Evolutionary conservation across 2,329 filamentous ascomycete genomes (phyloP).

Genomic region (Colletotrichum destructivum): DNA sequence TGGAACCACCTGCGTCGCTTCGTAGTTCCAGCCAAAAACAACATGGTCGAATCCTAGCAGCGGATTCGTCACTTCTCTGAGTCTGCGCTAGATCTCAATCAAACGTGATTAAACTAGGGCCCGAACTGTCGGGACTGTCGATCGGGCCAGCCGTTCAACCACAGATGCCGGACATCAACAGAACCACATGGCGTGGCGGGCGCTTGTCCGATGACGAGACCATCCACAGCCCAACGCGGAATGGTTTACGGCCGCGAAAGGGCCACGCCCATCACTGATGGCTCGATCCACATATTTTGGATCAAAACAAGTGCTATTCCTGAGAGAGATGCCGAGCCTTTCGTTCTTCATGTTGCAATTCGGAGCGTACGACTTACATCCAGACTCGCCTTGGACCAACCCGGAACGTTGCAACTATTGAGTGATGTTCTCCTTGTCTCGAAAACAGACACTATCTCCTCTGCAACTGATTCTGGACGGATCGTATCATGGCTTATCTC

Average conservation of each 20-base stretch:
- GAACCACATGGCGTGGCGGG: slow-evolving; percentile 23
- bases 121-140: slow-evolving; percentile 23
- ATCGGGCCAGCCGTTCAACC: slow-evolving; percentile 21
- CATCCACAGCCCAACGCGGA: neutral
- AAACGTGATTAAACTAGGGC: slow-evolving; percentile 7
- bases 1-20: neutral
- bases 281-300: neutral
- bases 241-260: slow-evolving; percentile 25
- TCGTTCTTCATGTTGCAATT: neutral
- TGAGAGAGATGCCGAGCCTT: neutral
- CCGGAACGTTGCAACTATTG: too few relatives aligned
- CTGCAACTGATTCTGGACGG: neutral
- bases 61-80: slow-evolving; percentile 18
- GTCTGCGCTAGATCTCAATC: slow-evolving; percentile 8
- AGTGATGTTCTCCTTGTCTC: neutral
- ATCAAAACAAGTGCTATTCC: neutral
- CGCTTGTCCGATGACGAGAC: slow-evolving; percentile 1
- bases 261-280: neutral
- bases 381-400: neutral
- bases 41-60: neutral
- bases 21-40: neutral
- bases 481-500: neutral
- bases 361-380: too few relatives aligned
- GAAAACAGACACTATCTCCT: neutral
- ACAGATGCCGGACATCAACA: neutral